Conservation (phyloP, 2,329 filamentous ascomycete species). For the Monosporascus sp. region DNA sequence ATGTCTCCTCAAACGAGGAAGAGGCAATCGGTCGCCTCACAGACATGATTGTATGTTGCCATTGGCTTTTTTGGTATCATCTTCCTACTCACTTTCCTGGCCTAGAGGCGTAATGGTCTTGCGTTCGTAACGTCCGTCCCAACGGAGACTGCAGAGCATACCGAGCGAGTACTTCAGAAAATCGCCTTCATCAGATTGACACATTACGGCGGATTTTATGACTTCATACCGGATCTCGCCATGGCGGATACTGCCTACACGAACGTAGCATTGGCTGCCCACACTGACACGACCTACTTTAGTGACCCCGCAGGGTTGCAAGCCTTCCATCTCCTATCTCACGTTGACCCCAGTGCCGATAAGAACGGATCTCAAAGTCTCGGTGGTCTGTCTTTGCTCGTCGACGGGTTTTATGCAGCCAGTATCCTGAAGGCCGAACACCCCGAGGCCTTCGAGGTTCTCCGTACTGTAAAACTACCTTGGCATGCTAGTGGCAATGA, state of each 20-base stretch:
- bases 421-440: constrained; percentile 50
- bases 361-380: constrained; percentile 17
- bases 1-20: constrained; percentile 53
- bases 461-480: constrained; percentile 56
- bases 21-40: constrained; percentile 57
- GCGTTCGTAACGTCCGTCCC: constrained; percentile 72
- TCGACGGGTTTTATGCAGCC: constrained; percentile 81
- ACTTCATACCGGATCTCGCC: constrained; percentile 85
- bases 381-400: constrained; percentile 76
- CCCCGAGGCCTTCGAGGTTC: constrained; percentile 48
- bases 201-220: constrained; percentile 77
- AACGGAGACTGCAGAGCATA: constrained; percentile 59
- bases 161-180: constrained; percentile 67
- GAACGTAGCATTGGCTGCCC: constrained; percentile 71
- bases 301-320: constrained; percentile 87
- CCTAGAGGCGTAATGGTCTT: constrained; percentile 65
- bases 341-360: constrained; percentile 35
- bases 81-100: not conserved
- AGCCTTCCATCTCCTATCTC: constrained; percentile 85
- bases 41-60: constrained; percentile 49
- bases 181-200: constrained; percentile 87
- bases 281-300: constrained; percentile 97
- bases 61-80: not conserved
- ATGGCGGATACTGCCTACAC: constrained; percentile 92
- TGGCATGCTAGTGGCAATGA: constrained; percentile 89